Base-by-base conservation (phyloP, 2,329 filamentous ascomycete genomes). In the Aspergillus pseudoterreus region DNA sequence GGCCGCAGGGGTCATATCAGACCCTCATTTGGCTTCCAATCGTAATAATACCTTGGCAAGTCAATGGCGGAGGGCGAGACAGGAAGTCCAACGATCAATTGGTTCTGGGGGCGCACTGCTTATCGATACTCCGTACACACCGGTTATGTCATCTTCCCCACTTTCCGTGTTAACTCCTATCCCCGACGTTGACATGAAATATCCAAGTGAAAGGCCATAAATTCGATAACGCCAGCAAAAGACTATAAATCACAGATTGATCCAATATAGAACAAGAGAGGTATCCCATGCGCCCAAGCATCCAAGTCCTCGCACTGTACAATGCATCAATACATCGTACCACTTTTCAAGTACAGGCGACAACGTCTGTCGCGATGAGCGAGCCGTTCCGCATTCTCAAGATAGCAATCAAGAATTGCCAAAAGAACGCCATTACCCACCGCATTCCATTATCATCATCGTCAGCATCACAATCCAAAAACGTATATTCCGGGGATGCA, bases 111-210 rank as follows among this genome's bases (percentile, higher is more conserved):
- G 27, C 10, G 27, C 42, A 36, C 49, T 43, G 44, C 55, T 60
- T 60, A 60, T 60, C 57, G 57, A 60, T 60, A n/a, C n/a, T n/a
- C n/a, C n/a, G n/a, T n/a, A 60, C 14, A n/a, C 15, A 38, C 14
- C 35, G 17, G 47, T 56, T 56, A 58, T 57, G 56, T 57, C 53
- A 43, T 43, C 46, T 17, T 27, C 35, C 6, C 5, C 15, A 6
- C 21, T 42, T 54, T 57, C 54, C 43, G 14, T n/a, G 35, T 9
- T 62, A 62, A 56, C 55, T 57, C 59, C 59, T 62, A 57, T 55
- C 53, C 41, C 57, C 58, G 58, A 30, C 9, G 27, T 9, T 2
- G 27, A 30, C 27, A 30, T 22, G 10, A 30, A 9, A 11, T 30
- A 30, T 11, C 9, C 24, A 27, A 27, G 24, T 27, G 27, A 11